Evolutionary conservation across 2,329 filamentous ascomycete genomes (phyloP), one percentile per base, ranked within the genome.

Genomic region (Beauveria sp.): DNA sequence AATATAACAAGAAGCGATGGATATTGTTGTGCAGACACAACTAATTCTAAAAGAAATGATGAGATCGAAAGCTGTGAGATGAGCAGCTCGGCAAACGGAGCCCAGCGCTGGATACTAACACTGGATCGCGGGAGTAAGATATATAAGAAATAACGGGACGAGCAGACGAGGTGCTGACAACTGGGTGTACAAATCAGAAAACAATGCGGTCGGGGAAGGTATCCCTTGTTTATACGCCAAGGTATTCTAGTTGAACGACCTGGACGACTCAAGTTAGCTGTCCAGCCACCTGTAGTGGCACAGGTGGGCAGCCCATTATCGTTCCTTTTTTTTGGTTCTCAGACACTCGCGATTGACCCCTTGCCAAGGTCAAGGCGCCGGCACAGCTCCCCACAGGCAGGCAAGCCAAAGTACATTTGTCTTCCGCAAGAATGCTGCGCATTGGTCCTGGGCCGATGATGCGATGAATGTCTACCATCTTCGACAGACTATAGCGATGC

Each of bases 311-410:
- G 6, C 38, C 42, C 60, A 58, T 42, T 28, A 53, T 62, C 54
- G 49, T 63, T 63, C 47, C 57, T 63, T 63, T 60, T 60, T 40
- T 34, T 34, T 26, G 38, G 38, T 63, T 63, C 56, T 63, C 51
- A 63, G 61, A 63, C 61, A 63, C 49, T 52, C 14, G 24, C 45
- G 54, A 58, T 53, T 49, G 54, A 43, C 52, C 61, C 61, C 61
- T 60, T 63, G 56, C 54, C 59, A 60, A 60, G 61, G 61, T 63
- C 61, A 63, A 60, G 61, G 61, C 61, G 60, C 49, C 20, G 42
- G 53, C 50, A 14, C 16, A 43, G 28, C 46, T 51, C 51, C 20
- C 38, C 42, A 50, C 51, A 49, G 38, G 34, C 51, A 49, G 38
- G 42, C 50, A 54, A 43, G 51, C 28, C 47, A 30, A 18, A 47